Conservation (phyloP, 805 yeast genomes). For the Pichia kluyveri region DNA sequence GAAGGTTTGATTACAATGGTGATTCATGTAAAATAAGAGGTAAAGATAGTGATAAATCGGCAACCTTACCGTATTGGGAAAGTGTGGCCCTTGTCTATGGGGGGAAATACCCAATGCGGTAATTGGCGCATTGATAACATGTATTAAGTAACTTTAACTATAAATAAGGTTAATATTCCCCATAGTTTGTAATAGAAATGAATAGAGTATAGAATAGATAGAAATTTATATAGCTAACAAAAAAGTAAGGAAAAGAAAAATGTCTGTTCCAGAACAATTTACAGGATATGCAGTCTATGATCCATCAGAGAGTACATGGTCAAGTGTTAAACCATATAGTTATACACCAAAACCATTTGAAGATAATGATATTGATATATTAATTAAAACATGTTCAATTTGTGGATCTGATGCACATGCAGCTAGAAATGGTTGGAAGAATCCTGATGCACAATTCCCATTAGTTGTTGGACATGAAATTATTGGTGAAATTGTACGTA, state of each 20-base stretch:
- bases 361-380: constrained; percentile 35
- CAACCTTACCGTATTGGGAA: not conserved
- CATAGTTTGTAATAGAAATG: no score
- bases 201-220: no score
- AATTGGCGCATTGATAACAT: no score
- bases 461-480: constrained; percentile 55
- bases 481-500: constrained; percentile 46
- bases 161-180: no score
- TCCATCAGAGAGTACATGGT: constrained; percentile 25
- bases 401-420: constrained; percentile 56
- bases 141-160: no score
- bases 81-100: not conserved
- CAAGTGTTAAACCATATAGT: constrained; percentile 20
- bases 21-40: constrained; percentile 12
- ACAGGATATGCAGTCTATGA: constrained; percentile 31
- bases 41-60: not conserved
- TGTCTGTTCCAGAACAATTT: constrained; percentile 31
- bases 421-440: constrained; percentile 40
- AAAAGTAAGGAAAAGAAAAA: no score
- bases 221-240: no score
- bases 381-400: constrained; percentile 38
- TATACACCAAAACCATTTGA: constrained; percentile 30
- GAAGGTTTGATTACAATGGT: constrained; percentile 16
- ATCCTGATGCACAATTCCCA: constrained; percentile 23
- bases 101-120: no score